Conservation (phyloP, 176 grass and related monocot genomes). For the Triticum aestivum region IWGSC_CS_RefSeq_v2.1 NC_057806.1:238007289-238007788, state of each 20-base stretch:
- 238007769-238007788: slow-evolving; percentile 6
- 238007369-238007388: slow-evolving; percentile 89
- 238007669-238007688: not conserved
- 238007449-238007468: slow-evolving; percentile 28
- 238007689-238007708: not conserved
- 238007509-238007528: not conserved
- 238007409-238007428: slow-evolving; percentile 92
- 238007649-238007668: slow-evolving; percentile 50
- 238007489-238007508: not conserved
- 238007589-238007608: slow-evolving; percentile 84
- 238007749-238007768: not conserved
- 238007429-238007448: slow-evolving; percentile 55
- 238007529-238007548: slow-evolving; percentile 13
- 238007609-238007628: slow-evolving; percentile 89
- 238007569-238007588: not conserved
- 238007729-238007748: not conserved
- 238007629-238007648: slow-evolving; percentile 88
- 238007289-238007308: slow-evolving; percentile 26
- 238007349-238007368: slow-evolving; percentile 87
- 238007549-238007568: slow-evolving; percentile 7
- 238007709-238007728: not conserved
- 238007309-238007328: slow-evolving; percentile 19
- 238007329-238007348: slow-evolving; percentile 66
- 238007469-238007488: not conserved
- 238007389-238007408: slow-evolving; percentile 85